Conservation (phyloP, 1,284 basidiomycete species). For the Chalciporus sp. region DNA sequence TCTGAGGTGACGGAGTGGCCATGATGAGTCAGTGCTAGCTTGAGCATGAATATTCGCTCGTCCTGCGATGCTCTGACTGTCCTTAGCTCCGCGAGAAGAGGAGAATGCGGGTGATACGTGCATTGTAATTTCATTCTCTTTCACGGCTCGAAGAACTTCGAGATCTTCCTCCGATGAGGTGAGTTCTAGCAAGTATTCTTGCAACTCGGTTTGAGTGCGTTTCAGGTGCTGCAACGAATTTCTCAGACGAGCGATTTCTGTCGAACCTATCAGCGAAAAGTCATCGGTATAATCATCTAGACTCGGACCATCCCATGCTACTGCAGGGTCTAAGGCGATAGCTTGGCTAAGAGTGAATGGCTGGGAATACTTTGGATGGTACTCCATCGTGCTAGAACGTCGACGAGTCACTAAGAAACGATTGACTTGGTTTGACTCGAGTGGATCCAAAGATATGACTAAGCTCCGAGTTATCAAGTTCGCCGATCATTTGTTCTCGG, state of each 20-base stretch:
- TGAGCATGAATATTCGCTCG: conserved; percentile 68
- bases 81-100: conserved; percentile 17
- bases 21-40: conserved; percentile 62
- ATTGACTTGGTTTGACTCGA: not conserved
- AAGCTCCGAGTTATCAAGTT: conserved; percentile 13
- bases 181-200: conserved; percentile 43
- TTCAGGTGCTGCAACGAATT: conserved; percentile 70
- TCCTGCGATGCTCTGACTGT: conserved; percentile 64
- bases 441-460: conserved; percentile 14
- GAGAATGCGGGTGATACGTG: conserved; percentile 21
- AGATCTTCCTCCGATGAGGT: conserved; percentile 39
- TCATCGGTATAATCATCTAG: not conserved
- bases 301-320: conserved; percentile 67
- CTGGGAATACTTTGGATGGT: conserved; percentile 64
- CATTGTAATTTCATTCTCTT: conserved; percentile 58
- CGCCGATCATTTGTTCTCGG: not conserved
- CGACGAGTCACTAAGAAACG: not conserved
- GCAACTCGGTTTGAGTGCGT: conserved; percentile 63
- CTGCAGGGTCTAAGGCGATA: conserved; percentile 60
- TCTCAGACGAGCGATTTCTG: conserved; percentile 76
- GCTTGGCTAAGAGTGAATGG: conserved; percentile 78
- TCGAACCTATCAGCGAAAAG: conserved; percentile 1
- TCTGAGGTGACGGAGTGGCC: conserved; percentile 45
- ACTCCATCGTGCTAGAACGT: conserved; percentile 51
- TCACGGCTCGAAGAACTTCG: conserved; percentile 48